Base-by-base conservation (phyloP, 106 monocot species). In the Acorus gramineus region DNA sequence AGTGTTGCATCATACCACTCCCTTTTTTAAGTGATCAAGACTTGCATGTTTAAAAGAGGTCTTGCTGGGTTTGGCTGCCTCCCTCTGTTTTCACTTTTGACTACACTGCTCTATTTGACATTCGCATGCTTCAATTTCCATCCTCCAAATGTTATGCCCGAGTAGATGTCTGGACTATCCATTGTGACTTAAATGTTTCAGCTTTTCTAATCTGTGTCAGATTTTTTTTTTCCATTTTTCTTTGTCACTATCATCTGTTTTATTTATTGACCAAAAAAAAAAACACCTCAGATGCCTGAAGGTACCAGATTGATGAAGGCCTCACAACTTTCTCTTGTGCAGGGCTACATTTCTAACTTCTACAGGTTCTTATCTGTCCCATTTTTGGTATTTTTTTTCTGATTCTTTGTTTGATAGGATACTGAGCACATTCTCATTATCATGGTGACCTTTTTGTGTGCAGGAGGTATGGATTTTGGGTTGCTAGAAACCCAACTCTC, bases 391-490 rank as follows among this genome's bases (percentile, higher is more conserved):
- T 28, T 57, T 7, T 50, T 57, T 11, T 69, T 6, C 58, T 10
- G 4, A 44, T 14, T 12, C 52, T 42, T 4, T 49, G 6, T 60
- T 60, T 57, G 5, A 68, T 44, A 49, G 47, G 11, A 46, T 46
- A 11, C 50, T 62, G 46, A 53, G 11, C 42, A 4, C 61, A 9
- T 2, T 49, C 7, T 69, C 44, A 67, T 54, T 42, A 45, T 14
- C 43, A 6, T 67, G 46, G 53, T 58, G 28, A 1, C 8, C 28
- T 28, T 28, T 28, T 1, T 28, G 28, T 70, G 57, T 75, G 54
- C 73, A 96, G 96, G 80, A 82, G 74, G 51, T 85, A 87, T 73
- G 96, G 96, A 28, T 61, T 28, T 45, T 87, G 80, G 74, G 82
- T 96, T 58, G 73, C 87, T 12, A 85, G 80, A 72, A 62, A 87